These are phyloP conservation scores for Casuarina glauca DNA, from an alignment of 306 rosid genomes.

Conservation along the genomic window DNA sequence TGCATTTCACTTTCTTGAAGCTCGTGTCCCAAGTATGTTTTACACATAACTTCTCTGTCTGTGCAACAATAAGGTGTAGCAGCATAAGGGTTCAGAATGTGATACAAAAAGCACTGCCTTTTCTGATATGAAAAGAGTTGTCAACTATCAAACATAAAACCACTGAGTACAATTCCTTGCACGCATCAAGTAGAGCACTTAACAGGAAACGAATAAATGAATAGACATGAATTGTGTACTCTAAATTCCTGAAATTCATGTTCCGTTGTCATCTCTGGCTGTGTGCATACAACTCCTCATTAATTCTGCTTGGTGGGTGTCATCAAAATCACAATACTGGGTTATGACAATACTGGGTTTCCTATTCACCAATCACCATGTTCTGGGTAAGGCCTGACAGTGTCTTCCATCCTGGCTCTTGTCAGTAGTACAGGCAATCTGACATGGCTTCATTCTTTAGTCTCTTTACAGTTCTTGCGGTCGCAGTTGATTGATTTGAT, in stretches of 20 bases:
- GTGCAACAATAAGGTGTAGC: background rate
- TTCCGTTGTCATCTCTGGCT: background rate
- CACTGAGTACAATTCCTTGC: background rate
- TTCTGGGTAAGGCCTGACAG: background rate
- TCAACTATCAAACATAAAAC: background rate
- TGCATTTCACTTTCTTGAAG: slow-evolving; percentile 3
- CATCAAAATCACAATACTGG: background rate
- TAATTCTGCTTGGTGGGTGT: background rate
- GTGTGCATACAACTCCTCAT: background rate
- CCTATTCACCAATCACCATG: background rate
- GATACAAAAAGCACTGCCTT: background rate
- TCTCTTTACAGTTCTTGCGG: background rate
- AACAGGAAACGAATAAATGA: background rate
- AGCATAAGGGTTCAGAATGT: slow-evolving; percentile 3
- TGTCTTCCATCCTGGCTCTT: background rate
- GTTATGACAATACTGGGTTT: background rate
- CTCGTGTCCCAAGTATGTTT: background rate
- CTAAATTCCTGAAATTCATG: background rate
- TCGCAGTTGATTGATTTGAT: background rate
- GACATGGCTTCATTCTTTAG: background rate
- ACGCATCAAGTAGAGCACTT: slow-evolving; percentile 1
- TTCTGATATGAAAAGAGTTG: background rate
- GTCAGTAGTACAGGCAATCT: background rate
- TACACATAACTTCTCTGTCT: background rate
- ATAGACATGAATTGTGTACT: background rate